Percentiles rank a stretch among this genome's conserved stretches.
phyloP scores from a whole-genome alignment of 2,329 filamentous ascomycete genomes.

The Fusarium luffae region DNA sequence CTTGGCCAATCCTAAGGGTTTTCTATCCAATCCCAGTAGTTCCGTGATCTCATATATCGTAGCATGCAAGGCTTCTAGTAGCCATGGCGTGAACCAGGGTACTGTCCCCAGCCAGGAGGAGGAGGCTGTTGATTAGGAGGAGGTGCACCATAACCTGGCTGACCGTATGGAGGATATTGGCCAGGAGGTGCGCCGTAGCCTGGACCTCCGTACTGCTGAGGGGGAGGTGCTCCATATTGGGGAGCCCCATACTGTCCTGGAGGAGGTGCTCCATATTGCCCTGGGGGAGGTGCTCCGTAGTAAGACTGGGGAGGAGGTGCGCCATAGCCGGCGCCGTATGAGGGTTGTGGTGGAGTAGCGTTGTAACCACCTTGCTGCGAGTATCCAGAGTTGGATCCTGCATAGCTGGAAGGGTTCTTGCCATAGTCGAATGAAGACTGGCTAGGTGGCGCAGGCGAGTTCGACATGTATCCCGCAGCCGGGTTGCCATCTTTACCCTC shows the following conservation, averaged over 20 bases:
- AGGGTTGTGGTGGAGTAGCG: conserved; percentile 50
- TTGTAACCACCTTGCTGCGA: conserved; percentile 41
- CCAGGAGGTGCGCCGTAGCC: conserved; percentile 37
- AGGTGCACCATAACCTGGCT: conserved; percentile 34
- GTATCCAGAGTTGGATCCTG: conserved; percentile 38
- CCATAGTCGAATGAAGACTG: conserved; percentile 56
- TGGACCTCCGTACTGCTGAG: conserved; percentile 46
- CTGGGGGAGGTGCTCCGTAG: conserved; percentile 47
- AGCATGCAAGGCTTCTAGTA: conserved; percentile 39
- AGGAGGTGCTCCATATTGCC: conserved; percentile 46
- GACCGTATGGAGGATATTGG: conserved; percentile 37
- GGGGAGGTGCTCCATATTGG: conserved; percentile 47
- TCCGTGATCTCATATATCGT: background rate
- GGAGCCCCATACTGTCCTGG: conserved; percentile 46
- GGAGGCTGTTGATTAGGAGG: conserved; percentile 40
- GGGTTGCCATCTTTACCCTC: conserved; percentile 59
- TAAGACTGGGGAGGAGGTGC: conserved; percentile 43
- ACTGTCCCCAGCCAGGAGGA: conserved; percentile 51
- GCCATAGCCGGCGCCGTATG: conserved; percentile 49
- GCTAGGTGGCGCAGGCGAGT: conserved; percentile 52
- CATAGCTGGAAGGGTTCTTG: conserved; percentile 48
- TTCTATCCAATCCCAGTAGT: conserved; percentile 12
- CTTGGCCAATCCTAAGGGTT: conserved; percentile 6
- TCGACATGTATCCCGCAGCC: conserved; percentile 52
- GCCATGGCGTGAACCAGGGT: conserved; percentile 53